Evolutionary conservation across 257 asterid genomes (phyloP).

Genomic region (Catharanthus roseus): DNA sequence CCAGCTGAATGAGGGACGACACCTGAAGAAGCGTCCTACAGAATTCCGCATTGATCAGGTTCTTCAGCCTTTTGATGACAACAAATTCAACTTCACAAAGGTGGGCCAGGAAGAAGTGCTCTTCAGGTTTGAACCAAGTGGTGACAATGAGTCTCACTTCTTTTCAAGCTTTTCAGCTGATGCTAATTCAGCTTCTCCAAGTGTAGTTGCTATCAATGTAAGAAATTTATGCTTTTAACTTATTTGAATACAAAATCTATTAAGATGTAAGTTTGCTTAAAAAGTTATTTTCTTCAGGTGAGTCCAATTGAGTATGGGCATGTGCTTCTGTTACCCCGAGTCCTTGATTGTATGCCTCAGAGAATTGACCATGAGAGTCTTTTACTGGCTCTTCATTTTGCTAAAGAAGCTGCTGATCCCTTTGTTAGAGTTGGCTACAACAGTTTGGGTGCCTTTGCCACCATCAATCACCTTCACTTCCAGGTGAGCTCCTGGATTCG

Average conservation of each 20-base stretch:
- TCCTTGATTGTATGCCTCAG: conserved; percentile 62
- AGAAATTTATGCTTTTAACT: conserved; percentile 21
- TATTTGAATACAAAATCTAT: not conserved
- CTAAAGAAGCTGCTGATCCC: conserved; percentile 56
- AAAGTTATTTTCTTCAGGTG: conserved; percentile 40
- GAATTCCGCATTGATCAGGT: conserved; percentile 68
- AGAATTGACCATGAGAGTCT: conserved; percentile 48
- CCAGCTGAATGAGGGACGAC: conserved; percentile 82
- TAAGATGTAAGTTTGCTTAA: conserved; percentile 14
- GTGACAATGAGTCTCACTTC: conserved; percentile 27
- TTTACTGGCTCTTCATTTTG: conserved; percentile 48
- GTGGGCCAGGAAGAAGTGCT: conserved; percentile 75
- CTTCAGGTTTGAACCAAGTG: conserved; percentile 58
- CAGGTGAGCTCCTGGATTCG: conserved; percentile 38
- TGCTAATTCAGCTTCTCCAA: conserved; percentile 38
- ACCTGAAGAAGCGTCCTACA: conserved; percentile 71
- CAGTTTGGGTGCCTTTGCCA: conserved; percentile 80
- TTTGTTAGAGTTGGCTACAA: conserved; percentile 67
- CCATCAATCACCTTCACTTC: conserved; percentile 81
- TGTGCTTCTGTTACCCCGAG: conserved; percentile 64
- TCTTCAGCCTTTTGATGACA: conserved; percentile 67
- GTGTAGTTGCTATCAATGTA: conserved; percentile 60
- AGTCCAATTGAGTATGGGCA: conserved; percentile 89
- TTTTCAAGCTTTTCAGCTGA: conserved; percentile 27
- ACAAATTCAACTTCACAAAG: conserved; percentile 66